Evolutionary conservation across 1,284 basidiomycete species (phyloP), one percentile per base, ranked within the genome.

Genomic region (Leccinum pallidistipes): DNA sequence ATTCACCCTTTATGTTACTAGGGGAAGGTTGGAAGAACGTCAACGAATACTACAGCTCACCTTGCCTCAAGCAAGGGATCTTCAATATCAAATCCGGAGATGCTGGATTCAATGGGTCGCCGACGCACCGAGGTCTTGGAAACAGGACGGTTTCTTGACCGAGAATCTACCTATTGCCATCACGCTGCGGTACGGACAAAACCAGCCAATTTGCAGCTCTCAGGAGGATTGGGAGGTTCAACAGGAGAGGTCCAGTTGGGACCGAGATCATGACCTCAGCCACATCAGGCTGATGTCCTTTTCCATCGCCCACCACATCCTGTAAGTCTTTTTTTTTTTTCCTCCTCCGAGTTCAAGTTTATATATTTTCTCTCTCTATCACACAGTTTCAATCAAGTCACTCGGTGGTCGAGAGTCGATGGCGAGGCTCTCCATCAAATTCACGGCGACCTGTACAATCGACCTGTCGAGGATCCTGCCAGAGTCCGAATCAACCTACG

Each of bases 181-280:
- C 24, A 62, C 57, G 0, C 8, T 65, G 0, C 21, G 34, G 0
- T 65, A 62, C 7, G 57, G 60, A n/a, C 64, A 65, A 5, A 65
- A 65, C 3, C 60, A 65, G 2, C 57, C 56, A 0, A 7, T 63
- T 0, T 63, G 45, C 8, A 3, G 2, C 3, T 52, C 18, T 4
- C 56, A 45, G 0, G 6, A 31, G 0, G 3, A 12, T 0, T 16
- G 31, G 29, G 51, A 52, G 0, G 4, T 43, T 0, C 12, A 18
- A 1, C 18, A 31, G 0, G 52, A 62, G 2, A 3, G 3, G 0
- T 0, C 8, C 0, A 4, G 45, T 2, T 63, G 62, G 62, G 9
- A 63, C 38, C 45, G 1, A 0, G 27, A 27, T 27, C 27, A 27
- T 1, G 27, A 27, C 27, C 27, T 27, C 27, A 27, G 21, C 21